phyloP scores from a whole-genome alignment of 805 yeast genomes.

The Saturnispora silvae region DNA sequence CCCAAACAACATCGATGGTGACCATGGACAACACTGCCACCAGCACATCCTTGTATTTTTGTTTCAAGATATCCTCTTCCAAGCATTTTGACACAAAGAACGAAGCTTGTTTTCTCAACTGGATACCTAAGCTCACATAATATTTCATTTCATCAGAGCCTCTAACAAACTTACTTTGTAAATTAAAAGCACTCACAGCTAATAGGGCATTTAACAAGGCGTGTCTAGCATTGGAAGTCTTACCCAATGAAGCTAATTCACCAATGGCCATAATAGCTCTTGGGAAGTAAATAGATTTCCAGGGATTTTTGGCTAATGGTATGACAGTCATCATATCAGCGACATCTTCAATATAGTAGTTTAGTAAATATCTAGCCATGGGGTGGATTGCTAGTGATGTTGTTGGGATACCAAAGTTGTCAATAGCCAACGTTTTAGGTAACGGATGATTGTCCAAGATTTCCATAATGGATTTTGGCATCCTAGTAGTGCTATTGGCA shows the following conservation, averaged over 20 bases:
- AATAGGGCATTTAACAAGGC: slow-evolving; percentile 68
- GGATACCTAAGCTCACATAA: slow-evolving; percentile 62
- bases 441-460: slow-evolving; percentile 34
- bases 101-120: slow-evolving; percentile 65
- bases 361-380: slow-evolving; percentile 58
- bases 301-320: slow-evolving; percentile 66
- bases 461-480: slow-evolving; percentile 48
- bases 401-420: slow-evolving; percentile 39
- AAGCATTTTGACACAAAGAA: slow-evolving; percentile 52
- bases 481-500: slow-evolving; percentile 28
- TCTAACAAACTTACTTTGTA: slow-evolving; percentile 61
- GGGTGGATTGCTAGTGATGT: slow-evolving; percentile 59
- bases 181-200: slow-evolving; percentile 73
- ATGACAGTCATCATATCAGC: slow-evolving; percentile 65
- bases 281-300: slow-evolving; percentile 82
- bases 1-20: slow-evolving; percentile 83
- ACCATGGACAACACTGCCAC: slow-evolving; percentile 82
- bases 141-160: slow-evolving; percentile 60
- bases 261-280: slow-evolving; percentile 76
- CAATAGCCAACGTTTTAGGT: slow-evolving; percentile 33
- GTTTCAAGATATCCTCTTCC: slow-evolving; percentile 39
- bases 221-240: slow-evolving; percentile 64
- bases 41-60: slow-evolving; percentile 73
- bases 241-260: slow-evolving; percentile 63
- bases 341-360: slow-evolving; percentile 63